These are phyloP conservation scores for Rosa hybrid DNA, from an alignment of 331 rosid genomes.

Conservation along the genomic window DNA sequence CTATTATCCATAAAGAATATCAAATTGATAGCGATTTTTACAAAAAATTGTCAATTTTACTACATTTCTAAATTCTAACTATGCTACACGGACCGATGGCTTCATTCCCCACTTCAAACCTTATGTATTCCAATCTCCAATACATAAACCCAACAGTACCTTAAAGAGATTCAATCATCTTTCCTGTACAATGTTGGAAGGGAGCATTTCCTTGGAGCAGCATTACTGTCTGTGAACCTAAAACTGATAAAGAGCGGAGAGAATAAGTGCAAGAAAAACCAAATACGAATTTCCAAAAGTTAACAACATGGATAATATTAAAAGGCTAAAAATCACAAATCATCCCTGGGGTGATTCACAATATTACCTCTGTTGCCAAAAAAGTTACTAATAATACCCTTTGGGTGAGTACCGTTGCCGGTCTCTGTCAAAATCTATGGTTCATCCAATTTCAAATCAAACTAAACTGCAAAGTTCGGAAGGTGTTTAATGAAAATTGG, in stretches of 20 bases:
- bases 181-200: slow-evolving; percentile 10
- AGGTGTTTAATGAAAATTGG: background rate
- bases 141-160: slow-evolving; percentile 28
- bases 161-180: background rate
- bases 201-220: slow-evolving; percentile 6
- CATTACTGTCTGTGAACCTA: slow-evolving; percentile 7
- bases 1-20: background rate
- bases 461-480: background rate
- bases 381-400: background rate
- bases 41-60: background rate
- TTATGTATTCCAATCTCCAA: slow-evolving; percentile 18
- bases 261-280: background rate
- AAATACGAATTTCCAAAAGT: background rate
- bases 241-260: background rate
- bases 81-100: slow-evolving; percentile 25
- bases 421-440: background rate
- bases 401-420: background rate
- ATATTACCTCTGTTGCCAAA: background rate
- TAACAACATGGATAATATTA: background rate
- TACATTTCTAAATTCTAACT: background rate
- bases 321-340: background rate
- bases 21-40: background rate
- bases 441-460: background rate
- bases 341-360: background rate
- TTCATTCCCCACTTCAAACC: slow-evolving; percentile 19